These are phyloP conservation scores for Cyberlindnera veronae DNA, from an alignment of 805 yeast species.

Conservation along the genomic window DNA sequence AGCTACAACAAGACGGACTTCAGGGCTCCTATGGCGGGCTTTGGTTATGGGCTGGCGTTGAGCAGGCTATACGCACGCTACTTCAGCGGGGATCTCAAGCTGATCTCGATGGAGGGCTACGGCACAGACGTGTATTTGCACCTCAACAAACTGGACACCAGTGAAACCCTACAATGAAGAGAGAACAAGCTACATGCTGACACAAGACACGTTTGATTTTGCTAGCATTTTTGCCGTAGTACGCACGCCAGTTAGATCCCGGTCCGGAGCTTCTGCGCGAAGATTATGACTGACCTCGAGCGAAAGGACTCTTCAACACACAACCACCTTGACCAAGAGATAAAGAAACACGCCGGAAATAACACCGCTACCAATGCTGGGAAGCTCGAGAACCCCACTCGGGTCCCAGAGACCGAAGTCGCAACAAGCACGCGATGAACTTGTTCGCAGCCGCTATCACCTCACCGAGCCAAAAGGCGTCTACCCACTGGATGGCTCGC, in stretches of 20 bases:
- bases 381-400: conserved; percentile 7
- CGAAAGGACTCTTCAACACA: no score
- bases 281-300: not conserved
- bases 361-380: conserved; percentile 2
- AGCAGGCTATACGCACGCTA: conserved; percentile 83
- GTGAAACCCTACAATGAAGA: conserved; percentile 23
- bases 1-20: conserved; percentile 53
- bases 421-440: conserved; percentile 24
- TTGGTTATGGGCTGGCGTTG: conserved; percentile 88
- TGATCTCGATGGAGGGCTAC: conserved; percentile 90
- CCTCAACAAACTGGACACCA: conserved; percentile 68
- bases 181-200: not conserved
- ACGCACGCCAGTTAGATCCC: no score
- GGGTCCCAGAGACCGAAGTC: conserved; percentile 9
- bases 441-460: conserved; percentile 30
- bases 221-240: no score
- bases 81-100: conserved; percentile 85
- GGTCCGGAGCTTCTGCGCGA: not conserved
- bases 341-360: not conserved
- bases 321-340: no score
- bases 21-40: conserved; percentile 91
- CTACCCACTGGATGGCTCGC: conserved; percentile 28
- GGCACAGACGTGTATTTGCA: conserved; percentile 92
- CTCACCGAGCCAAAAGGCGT: conserved; percentile 33
- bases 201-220: no score